These are phyloP conservation scores for Aphanocladium album DNA, from an alignment of 2,329 filamentous ascomycete genomes.

Conservation along the genomic window DNA sequence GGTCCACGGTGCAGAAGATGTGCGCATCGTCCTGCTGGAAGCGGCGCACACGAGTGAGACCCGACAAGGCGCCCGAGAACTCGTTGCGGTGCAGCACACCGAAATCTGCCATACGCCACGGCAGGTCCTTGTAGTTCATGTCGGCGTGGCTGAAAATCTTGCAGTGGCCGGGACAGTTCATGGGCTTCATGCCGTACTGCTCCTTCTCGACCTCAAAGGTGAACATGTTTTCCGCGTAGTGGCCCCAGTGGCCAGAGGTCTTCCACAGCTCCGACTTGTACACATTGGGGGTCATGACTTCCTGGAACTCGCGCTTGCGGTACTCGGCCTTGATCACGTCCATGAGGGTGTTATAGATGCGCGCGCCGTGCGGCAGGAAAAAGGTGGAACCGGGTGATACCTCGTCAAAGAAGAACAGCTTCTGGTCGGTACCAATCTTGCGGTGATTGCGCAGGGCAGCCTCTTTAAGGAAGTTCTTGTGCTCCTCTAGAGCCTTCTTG, in stretches of 20 bases:
- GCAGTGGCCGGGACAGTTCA: conserved; percentile 97
- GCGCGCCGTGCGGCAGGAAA: conserved; percentile 85
- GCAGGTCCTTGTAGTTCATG: conserved; percentile 78
- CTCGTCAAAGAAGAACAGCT: conserved; percentile 96
- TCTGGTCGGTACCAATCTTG: conserved; percentile 90
- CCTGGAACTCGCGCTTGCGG: conserved; percentile 87
- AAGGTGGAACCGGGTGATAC: conserved; percentile 90
- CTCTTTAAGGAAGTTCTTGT: conserved; percentile 93
- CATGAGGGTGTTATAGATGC: conserved; percentile 87
- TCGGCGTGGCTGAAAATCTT: conserved; percentile 79
- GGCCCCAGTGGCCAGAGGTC: conserved; percentile 86
- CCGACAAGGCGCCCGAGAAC: conserved; percentile 83
- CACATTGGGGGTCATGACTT: conserved; percentile 93
- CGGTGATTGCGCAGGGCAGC: conserved; percentile 96
- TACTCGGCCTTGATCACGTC: conserved; percentile 81
- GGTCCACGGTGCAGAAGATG: conserved; percentile 68
- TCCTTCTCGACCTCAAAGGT: conserved; percentile 73
- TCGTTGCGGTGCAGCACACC: conserved; percentile 95
- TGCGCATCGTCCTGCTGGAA: conserved; percentile 97
- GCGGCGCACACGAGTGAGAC: conserved; percentile 84
- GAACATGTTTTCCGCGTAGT: conserved; percentile 85
- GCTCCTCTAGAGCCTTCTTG: conserved; percentile 89
- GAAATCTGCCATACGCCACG: conserved; percentile 91
- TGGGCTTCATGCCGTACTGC: conserved; percentile 73
- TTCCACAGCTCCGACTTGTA: conserved; percentile 93